phyloP scores from a whole-genome alignment of 306 rosid genomes.

The Vigna nakashimae region DNA sequence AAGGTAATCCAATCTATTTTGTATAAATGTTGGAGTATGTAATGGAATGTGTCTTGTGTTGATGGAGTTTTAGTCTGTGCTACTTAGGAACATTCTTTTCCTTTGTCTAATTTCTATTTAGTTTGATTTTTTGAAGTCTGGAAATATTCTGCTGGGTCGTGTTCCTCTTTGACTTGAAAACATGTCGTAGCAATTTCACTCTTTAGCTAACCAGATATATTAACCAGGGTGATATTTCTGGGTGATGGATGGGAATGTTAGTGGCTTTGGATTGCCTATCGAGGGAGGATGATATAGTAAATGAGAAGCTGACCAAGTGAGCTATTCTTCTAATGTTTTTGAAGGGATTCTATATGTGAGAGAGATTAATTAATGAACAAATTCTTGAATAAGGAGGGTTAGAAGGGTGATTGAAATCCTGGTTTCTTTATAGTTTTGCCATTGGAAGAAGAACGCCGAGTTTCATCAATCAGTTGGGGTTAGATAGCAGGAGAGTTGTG shows the following conservation, averaged over 20 bases:
- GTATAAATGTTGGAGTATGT: neutral
- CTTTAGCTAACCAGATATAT: neutral
- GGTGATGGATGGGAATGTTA: neutral
- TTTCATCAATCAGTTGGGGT: no score
- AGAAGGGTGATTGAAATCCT: neutral
- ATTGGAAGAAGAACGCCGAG: no score
- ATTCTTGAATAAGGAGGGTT: neutral
- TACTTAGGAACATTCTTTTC: neutral
- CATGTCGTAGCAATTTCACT: neutral
- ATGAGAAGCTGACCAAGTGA: neutral
- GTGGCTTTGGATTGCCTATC: neutral
- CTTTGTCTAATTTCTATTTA: neutral
- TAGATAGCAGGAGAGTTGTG: no score
- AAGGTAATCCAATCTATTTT: neutral
- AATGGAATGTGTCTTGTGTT: neutral
- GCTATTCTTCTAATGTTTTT: neutral
- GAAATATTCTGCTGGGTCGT: neutral
- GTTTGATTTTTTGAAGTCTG: neutral
- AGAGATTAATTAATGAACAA: neutral
- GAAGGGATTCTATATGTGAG: neutral
- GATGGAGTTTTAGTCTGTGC: neutral
- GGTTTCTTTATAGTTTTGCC: no score
- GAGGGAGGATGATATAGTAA: neutral
- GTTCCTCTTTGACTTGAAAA: neutral
- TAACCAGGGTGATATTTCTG: neutral